Evolutionary conservation across 1,139 yeast genomes (phyloP), one percentile per base, ranked within the genome.

Genomic region (Suhomyces panamericanus): DNA sequence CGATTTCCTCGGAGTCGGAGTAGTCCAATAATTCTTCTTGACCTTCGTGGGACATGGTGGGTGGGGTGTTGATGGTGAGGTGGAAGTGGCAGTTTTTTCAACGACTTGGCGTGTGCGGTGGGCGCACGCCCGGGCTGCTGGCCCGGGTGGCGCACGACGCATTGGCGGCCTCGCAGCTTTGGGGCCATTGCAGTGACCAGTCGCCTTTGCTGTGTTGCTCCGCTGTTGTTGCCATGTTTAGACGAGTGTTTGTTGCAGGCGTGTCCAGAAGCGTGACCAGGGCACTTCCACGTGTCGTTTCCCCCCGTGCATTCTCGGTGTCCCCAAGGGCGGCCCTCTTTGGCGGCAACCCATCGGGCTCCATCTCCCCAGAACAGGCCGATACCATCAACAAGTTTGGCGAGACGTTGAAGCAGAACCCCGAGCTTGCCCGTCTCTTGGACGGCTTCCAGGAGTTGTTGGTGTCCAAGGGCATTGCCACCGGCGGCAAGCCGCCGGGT

Each of bases 1-100:
- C 85, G 71, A 84, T 83, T 71, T 93, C 98, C 76, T 93, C 99
- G 70, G 95, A 87, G 69, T 93, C 98, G 67, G 97, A 90, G 81
- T 93, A 91, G 71, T 91, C 98, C 75, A 93, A 85, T 69, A 91
- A 83, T 80, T 93, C 99, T 87, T 91, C 98, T 86, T 91, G 98
- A 64, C 95, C 96, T 81, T 88, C 95, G 86, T 87, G 85, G 43
- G 95, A 82, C 87, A 82, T 82, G 39, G 42, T 66, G 14, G 22
- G 35, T 20, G 32, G 24, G 32, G 31, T 33, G 38, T 35, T 32
- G 36, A 27, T 31, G 38, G 38, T 34, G 42, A 28, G 38, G 36
- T 38, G 32, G 41, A 42, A 36, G 35, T 39, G 15, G 14, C 39
- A 35, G 32, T 32, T 36, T 39, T 37, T 39, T 43, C 43, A 40